Conservation (phyloP, 495 filamentous ascomycete species). For the Annulohypoxylon stygium region DNA sequence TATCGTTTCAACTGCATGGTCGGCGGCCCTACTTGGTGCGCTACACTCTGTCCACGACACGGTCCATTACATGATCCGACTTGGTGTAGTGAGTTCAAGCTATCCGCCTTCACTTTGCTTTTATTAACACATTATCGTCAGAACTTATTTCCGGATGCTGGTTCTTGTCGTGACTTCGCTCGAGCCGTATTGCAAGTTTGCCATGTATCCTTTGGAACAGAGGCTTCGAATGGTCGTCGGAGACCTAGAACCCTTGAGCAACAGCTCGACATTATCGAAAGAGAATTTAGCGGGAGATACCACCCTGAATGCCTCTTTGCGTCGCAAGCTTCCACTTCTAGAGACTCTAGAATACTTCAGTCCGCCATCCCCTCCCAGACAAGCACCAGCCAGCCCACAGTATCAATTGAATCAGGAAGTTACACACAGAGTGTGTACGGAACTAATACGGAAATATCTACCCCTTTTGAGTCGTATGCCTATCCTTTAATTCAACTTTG, state of each 20-base stretch:
- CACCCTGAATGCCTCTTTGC: conserved; percentile 22
- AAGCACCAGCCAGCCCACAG: conserved; percentile 18
- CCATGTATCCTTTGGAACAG: background rate
- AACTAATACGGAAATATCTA: conserved; percentile 10
- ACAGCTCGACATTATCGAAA: conserved; percentile 14
- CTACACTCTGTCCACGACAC: conserved; percentile 16
- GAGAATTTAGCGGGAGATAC: conserved; percentile 12
- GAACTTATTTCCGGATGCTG: conserved; percentile 16
- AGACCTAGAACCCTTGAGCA: background rate
- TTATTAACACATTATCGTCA: background rate
- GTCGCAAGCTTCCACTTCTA: background rate
- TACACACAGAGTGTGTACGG: conserved; percentile 7
- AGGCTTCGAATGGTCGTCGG: background rate
- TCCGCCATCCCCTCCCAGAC: conserved; percentile 5
- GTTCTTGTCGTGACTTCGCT: conserved; percentile 17
- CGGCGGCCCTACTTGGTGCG: conserved; percentile 10
- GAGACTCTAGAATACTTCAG: background rate
- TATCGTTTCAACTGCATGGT: conserved; percentile 33
- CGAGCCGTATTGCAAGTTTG: conserved; percentile 15
- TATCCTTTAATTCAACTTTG: background rate
- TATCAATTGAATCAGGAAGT: conserved; percentile 15
- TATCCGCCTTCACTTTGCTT: background rate
- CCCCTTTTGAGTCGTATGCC: conserved; percentile 1
- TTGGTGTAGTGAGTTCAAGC: conserved; percentile 21
- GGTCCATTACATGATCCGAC: conserved; percentile 25